These are phyloP conservation scores for Aspergillus caelatus DNA, from an alignment of 2,329 filamentous ascomycete species.

Conservation along the genomic window DNA sequence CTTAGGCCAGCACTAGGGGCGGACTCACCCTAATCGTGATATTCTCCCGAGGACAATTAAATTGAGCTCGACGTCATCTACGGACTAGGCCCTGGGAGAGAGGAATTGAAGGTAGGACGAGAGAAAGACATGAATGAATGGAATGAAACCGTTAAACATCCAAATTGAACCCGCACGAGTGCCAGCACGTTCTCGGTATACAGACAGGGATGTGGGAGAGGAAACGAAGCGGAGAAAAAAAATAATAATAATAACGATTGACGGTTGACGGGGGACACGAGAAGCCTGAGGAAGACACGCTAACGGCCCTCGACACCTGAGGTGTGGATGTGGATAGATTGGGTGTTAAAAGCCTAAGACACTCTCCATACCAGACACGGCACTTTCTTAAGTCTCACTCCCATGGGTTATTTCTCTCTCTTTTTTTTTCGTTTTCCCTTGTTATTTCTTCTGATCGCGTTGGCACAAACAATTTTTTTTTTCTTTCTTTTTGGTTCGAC, in stretches of 20 bases:
- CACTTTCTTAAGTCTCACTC: background rate
- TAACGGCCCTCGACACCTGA: background rate
- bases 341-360: background rate
- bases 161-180: constrained; percentile 7
- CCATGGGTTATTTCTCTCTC: background rate
- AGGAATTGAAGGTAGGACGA: background rate
- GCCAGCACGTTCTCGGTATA: constrained; percentile 10
- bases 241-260: background rate
- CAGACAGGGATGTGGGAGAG: background rate
- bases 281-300: background rate
- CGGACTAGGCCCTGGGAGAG: background rate
- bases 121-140: background rate
- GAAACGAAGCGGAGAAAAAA: background rate
- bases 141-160: background rate
- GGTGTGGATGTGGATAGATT: background rate
- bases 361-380: background rate
- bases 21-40: constrained; percentile 7
- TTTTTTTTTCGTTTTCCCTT: background rate
- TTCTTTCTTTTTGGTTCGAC: background rate
- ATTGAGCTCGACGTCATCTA: background rate
- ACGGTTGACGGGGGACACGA: background rate
- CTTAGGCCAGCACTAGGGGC: constrained; percentile 9
- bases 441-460: background rate
- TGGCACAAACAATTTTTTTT: background rate
- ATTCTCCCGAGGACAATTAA: constrained; percentile 2